phyloP scores from a whole-genome alignment of 306 rosid species.

The Psophocarpus tetragonolobus region DNA sequence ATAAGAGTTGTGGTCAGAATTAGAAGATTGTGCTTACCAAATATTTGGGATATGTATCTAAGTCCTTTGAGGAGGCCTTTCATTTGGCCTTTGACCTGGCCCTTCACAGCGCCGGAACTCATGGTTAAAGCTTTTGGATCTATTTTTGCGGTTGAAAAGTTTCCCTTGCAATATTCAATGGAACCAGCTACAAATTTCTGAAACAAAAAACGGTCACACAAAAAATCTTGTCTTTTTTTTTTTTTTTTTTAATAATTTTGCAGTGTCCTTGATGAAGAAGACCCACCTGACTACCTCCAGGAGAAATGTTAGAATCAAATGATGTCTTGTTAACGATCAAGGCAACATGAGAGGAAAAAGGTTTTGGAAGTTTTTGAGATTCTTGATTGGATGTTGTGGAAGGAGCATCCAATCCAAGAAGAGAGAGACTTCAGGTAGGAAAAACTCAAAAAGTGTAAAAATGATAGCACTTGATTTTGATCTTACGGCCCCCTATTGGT shows the following conservation, averaged over 20 bases:
- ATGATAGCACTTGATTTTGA: conserved; percentile 37
- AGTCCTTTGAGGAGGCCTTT: conserved; percentile 89
- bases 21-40: conserved; percentile 57
- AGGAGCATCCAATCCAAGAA: conserved; percentile 20
- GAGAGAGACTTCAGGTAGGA: conserved; percentile 35
- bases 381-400: conserved; percentile 30
- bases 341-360: not conserved
- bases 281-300: not conserved
- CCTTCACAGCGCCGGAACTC: conserved; percentile 29
- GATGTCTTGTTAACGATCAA: not conserved
- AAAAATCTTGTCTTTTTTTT: not conserved
- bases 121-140: conserved; percentile 30
- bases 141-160: conserved; percentile 19
- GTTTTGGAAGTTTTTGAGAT: not conserved
- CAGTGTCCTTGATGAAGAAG: no score
- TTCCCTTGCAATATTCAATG: conserved; percentile 35
- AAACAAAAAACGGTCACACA: conserved; percentile 5
- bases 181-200: conserved; percentile 15
- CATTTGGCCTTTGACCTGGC: conserved; percentile 45
- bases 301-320: not conserved
- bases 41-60: conserved; percentile 77
- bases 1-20: no score
- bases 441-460: conserved; percentile 13
- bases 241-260: no score
- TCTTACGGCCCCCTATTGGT: conserved; percentile 40